phyloP scores from a whole-genome alignment of 805 yeast genomes.

The Lipomyces lipofer region DNA sequence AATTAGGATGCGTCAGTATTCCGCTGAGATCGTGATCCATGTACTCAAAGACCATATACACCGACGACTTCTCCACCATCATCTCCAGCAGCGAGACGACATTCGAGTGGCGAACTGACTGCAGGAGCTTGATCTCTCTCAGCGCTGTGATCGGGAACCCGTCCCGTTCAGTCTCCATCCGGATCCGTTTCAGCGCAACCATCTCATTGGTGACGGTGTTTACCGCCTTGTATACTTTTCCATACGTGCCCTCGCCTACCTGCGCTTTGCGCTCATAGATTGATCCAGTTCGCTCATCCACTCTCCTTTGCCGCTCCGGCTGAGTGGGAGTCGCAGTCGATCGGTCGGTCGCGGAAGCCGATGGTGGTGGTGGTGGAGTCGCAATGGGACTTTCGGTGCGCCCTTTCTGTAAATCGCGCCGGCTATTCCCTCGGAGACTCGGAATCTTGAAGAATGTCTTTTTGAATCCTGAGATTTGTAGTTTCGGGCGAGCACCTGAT shows the following conservation, averaged over 20 bases:
- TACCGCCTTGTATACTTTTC: slow-evolving; percentile 87
- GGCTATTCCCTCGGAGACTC: slow-evolving; percentile 6
- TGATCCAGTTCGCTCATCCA: slow-evolving; percentile 19
- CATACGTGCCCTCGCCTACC: slow-evolving; percentile 99
- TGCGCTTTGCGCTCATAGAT: slow-evolving; percentile 72
- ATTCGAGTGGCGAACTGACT: slow-evolving; percentile 77
- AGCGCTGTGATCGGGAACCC: slow-evolving; percentile 96
- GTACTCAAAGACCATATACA: slow-evolving; percentile 90
- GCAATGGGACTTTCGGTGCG: too few species aligned
- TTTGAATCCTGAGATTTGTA: too few species aligned
- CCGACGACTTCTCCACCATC: slow-evolving; percentile 73
- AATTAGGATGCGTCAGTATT: slow-evolving; percentile 70
- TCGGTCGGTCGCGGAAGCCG: not conserved
- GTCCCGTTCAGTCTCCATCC: slow-evolving; percentile 86
- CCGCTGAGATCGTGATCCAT: slow-evolving; percentile 94
- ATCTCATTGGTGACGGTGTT: slow-evolving; percentile 65
- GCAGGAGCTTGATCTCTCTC: slow-evolving; percentile 83
- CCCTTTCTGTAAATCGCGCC: too few species aligned
- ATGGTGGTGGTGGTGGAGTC: not conserved
- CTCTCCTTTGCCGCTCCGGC: too few species aligned
- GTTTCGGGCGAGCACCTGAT: too few species aligned
- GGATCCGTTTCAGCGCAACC: slow-evolving; percentile 83
- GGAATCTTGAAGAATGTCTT: slow-evolving; percentile 29
- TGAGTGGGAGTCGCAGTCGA: not conserved
- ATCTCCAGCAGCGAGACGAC: slow-evolving; percentile 82